phyloP scores from a whole-genome alignment of 1,139 yeast species.

The Pichia sp. region DNA sequence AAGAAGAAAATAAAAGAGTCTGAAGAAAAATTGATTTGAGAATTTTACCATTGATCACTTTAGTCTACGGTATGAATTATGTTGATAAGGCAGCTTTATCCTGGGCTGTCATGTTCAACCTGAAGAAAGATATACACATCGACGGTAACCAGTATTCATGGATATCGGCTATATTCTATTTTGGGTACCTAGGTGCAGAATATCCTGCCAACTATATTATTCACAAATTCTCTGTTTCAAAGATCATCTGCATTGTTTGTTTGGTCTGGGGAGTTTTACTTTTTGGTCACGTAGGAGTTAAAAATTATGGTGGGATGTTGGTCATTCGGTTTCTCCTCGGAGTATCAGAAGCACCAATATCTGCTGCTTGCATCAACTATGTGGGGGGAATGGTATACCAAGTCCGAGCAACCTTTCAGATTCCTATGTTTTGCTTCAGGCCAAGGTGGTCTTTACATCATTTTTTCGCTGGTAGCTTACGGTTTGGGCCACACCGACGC shows the following conservation, averaged over 20 bases:
- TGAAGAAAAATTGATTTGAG: conserved; percentile 25
- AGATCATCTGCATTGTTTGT: conserved; percentile 16
- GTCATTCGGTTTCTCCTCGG: conserved; percentile 40
- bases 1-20: conserved; percentile 22
- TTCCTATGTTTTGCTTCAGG: conserved; percentile 16
- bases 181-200: conserved; percentile 41
- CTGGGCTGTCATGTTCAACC: conserved; percentile 20
- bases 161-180: conserved; percentile 26
- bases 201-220: conserved; percentile 44
- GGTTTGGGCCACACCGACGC: conserved; percentile 19
- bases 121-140: conserved; percentile 16
- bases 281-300: conserved; percentile 19
- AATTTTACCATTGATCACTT: conserved; percentile 22
- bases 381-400: conserved; percentile 41
- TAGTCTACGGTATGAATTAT: conserved; percentile 27
- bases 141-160: conserved; percentile 24
- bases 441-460: conserved; percentile 15
- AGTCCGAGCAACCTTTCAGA: conserved; percentile 23
- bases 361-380: conserved; percentile 37
- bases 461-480: conserved; percentile 19
- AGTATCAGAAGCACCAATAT: conserved; percentile 38
- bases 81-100: conserved; percentile 26
- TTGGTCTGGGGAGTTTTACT: conserved; percentile 21
- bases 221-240: conserved; percentile 26
- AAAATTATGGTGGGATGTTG: conserved; percentile 38